Conservation (phyloP, 345 rosid species). For the Ceriops tagal region DNA sequence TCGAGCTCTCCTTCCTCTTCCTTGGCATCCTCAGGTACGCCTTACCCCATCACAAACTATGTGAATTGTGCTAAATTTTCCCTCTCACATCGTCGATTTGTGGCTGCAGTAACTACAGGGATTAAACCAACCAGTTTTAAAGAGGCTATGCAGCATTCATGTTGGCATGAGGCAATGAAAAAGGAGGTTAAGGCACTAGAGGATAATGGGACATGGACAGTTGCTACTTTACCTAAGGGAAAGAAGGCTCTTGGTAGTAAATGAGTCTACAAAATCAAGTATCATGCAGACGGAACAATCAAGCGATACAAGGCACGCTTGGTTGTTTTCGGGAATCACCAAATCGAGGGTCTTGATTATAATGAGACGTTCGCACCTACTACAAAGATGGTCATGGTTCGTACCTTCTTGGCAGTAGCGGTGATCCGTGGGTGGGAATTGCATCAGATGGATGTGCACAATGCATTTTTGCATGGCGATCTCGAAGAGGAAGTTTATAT, state of each 20-base stretch:
- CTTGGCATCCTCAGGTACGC: not conserved
- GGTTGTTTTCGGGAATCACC: not conserved
- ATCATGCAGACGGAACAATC: not conserved
- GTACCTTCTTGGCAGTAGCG: not conserved
- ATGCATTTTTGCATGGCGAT: too few relatives aligned
- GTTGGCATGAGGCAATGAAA: not conserved
- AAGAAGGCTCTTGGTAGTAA: not conserved
- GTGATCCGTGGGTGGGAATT: too few relatives aligned
- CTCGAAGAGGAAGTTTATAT: too few relatives aligned
- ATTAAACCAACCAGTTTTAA: not conserved
- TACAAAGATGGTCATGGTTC: not conserved
- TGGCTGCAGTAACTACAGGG: not conserved
- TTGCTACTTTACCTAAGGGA: not conserved
- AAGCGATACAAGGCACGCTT: not conserved
- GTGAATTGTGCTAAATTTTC: not conserved
- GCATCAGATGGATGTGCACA: too few relatives aligned
- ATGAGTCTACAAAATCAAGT: not conserved
- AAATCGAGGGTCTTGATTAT: not conserved
- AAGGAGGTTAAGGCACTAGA: not conserved
- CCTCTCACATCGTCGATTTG: too few relatives aligned
- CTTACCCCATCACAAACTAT: not conserved
- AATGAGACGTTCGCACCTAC: not conserved
- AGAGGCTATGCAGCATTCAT: not conserved
- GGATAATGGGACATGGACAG: not conserved
- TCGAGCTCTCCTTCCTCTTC: not conserved